Base-by-base conservation (phyloP, 2,329 filamentous ascomycete species). In the Hortaea werneckii region DNA sequence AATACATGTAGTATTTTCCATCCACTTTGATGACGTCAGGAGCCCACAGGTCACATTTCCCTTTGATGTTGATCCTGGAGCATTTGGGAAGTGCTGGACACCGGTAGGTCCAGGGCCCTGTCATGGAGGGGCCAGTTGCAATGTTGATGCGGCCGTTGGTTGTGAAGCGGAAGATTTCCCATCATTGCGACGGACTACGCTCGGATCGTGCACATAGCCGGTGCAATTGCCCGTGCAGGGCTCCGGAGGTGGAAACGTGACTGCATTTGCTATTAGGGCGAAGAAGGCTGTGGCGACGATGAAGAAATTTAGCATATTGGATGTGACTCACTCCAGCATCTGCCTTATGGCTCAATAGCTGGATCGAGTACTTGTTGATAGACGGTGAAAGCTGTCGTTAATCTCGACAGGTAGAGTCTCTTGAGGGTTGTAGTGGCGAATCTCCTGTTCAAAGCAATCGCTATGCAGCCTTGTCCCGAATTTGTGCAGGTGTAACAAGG, bases 1-100 rank as follows among this genome's bases (percentile, higher is more conserved):
- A 83, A 70, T 80, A 83, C 12, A 79, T 62, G 55, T 82, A 75
- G 65, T 83, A 85, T 0, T 69, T 67, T 44, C 65, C 67, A 50
- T 74, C 74, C 12, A 84, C 68, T 11, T 75, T 64, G 10, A 41
- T 29, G 40, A 41, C 40, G 5, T 41, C 40, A 2, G 40, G 40
- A 27, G 40, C 40, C 40, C 40, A 41, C 3, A 41, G n/a, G 5
- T 29, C 40, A 20, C 26, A 10, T 3, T 67, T 70, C 13, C 73
- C 74, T 1, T 55, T 49, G 28, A 71, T 59, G 45, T 71, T 61
- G 48, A 57, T 44, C 43, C 40, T 71, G 5, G 69, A 71, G 5
- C 70, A 69, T 10, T n/a, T 3, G 70, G 69, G 65, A 8, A 77
- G 60, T 37, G 70, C 67, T 7, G 68, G 67, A 9, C 73, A 72